phyloP scores from a whole-genome alignment of 2,329 filamentous ascomycete genomes.

The Myrmaecium sp. region DNA sequence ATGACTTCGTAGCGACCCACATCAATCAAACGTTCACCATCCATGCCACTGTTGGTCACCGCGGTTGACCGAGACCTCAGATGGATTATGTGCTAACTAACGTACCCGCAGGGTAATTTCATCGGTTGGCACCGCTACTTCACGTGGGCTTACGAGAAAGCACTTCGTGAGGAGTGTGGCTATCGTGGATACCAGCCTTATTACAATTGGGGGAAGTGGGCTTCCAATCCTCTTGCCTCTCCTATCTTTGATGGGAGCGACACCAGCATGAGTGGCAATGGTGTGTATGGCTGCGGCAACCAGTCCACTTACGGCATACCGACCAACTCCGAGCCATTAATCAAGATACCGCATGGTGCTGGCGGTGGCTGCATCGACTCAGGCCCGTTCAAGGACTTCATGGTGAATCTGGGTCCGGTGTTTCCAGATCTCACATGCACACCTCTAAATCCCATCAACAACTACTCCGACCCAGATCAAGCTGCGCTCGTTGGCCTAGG shows the following conservation, averaged over 20 bases:
- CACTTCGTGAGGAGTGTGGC: conserved; percentile 24
- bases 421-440: conserved; percentile 12
- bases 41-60: conserved; percentile 15
- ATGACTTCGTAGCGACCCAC: conserved; percentile 21
- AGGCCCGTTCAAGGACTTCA: conserved; percentile 34
- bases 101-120: conserved; percentile 13
- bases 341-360: conserved; percentile 30
- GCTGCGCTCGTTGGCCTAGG: too few relatives aligned
- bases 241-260: conserved; percentile 39
- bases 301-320: conserved; percentile 19
- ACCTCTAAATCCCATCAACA: conserved; percentile 13
- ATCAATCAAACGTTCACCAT: conserved; percentile 18
- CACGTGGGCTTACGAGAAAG: conserved; percentile 25
- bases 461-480: conserved; percentile 3
- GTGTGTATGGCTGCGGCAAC: too few relatives aligned
- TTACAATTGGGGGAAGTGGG: conserved; percentile 35
- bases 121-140: conserved; percentile 26
- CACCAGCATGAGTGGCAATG: conserved; percentile 30
- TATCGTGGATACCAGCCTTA: conserved; percentile 29
- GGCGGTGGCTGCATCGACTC: conserved; percentile 38
- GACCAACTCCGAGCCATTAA: conserved; percentile 7
- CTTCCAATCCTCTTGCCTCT: conserved; percentile 26
- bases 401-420: conserved; percentile 32
- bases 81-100: conserved; percentile 2
- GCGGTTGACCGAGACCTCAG: neutral